Conservation (phyloP, 495 filamentous ascomycete species). For the Apiosordaria backusii region DNA sequence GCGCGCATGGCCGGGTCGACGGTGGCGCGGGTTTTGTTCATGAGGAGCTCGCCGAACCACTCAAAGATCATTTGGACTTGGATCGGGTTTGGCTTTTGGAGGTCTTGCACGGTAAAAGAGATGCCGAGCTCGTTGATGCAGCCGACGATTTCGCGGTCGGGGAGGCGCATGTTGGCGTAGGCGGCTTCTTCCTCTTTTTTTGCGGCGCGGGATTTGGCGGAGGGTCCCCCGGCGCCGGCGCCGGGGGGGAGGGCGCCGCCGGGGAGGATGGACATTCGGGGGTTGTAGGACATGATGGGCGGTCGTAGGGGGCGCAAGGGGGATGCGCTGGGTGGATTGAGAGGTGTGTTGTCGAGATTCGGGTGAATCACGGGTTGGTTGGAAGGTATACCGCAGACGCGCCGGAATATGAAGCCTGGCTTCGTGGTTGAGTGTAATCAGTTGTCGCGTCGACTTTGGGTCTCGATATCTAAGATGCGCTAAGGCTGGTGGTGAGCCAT, state of each 20-base stretch:
- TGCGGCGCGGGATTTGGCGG: constrained; percentile 49
- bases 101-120: constrained; percentile 78
- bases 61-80: constrained; percentile 96
- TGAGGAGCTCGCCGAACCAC: constrained; percentile 90
- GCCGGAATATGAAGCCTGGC: too few relatives aligned
- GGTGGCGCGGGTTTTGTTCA: constrained; percentile 84
- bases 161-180: constrained; percentile 80
- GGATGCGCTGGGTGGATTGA: neutral
- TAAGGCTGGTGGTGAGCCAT: constrained; percentile 8
- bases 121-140: constrained; percentile 97
- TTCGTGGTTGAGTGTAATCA: neutral
- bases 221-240: neutral
- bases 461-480: neutral
- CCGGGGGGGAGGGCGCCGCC: constrained; percentile 44
- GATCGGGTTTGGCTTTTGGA: constrained; percentile 87
- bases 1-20: constrained; percentile 94
- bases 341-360: neutral
- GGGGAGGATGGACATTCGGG: constrained; percentile 70
- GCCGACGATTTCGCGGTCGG: constrained; percentile 85
- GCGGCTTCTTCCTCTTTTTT: constrained; percentile 76
- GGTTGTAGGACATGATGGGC: constrained; percentile 62
- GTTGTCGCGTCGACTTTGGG: neutral
- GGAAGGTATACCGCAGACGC: neutral
- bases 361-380: neutral
- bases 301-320: neutral